A percentile compares a stretch with the other conserved stretches of the same genome.
phyloP scores from a whole-genome alignment of 768 basidiomycete genomes.

The Boletus vermiculosoides region DNA sequence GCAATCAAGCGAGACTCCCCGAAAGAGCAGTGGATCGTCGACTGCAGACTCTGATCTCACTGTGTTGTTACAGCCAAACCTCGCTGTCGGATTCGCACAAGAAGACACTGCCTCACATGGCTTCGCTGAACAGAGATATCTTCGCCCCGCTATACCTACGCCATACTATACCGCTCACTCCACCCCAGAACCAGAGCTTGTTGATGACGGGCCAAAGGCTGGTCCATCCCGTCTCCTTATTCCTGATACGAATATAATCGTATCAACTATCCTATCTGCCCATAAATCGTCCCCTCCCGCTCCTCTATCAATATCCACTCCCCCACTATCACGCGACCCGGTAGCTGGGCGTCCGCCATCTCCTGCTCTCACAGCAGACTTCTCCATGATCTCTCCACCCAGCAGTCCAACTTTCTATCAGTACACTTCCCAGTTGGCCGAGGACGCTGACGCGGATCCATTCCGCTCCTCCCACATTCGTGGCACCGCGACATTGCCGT shows the following conservation, averaged over 20 bases:
- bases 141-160: slow-evolving; percentile 24
- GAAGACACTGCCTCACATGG: slow-evolving; percentile 9
- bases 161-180: slow-evolving; percentile 35
- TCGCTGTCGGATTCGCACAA: slow-evolving; percentile 14
- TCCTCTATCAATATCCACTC: slow-evolving; percentile 27
- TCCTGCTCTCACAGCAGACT: slow-evolving; percentile 45
- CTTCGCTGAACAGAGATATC: slow-evolving; percentile 15
- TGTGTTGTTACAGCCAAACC: slow-evolving; percentile 9
- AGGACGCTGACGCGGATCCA: slow-evolving; percentile 17
- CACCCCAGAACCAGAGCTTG: slow-evolving; percentile 28
- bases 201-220: slow-evolving; percentile 18
- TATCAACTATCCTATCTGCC: not conserved
- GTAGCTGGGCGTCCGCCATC: slow-evolving; percentile 40
- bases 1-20: not conserved
- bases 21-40: slow-evolving; percentile 14
- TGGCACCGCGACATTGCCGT: slow-evolving; percentile 29
- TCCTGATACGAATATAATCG: slow-evolving; percentile 20
- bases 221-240: slow-evolving; percentile 29
- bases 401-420: slow-evolving; percentile 35
- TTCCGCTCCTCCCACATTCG: slow-evolving; percentile 25
- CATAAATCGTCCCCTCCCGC: slow-evolving; percentile 24
- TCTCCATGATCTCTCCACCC: slow-evolving; percentile 46
- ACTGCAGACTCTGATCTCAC: slow-evolving; percentile 24
- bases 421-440: slow-evolving; percentile 28
- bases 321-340: slow-evolving; percentile 18